Conservation (phyloP, 257 asterid species). For the Solanum paucissectum region DNA sequence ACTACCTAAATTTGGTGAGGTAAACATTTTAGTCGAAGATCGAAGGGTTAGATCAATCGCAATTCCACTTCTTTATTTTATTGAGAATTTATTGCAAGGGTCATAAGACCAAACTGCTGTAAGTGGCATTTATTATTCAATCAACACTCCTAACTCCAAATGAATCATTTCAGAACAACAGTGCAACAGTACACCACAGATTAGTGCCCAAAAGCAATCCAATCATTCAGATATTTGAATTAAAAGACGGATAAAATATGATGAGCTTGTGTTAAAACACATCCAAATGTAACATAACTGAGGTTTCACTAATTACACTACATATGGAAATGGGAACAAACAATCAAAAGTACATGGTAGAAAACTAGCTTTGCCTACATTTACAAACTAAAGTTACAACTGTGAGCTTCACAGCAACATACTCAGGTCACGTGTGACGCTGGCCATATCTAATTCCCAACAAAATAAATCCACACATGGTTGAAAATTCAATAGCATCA, state of each 20-base stretch:
- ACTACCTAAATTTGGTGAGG: no score
- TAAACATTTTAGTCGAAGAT: no score
- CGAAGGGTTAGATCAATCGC: not conserved
- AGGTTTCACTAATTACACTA: not conserved
- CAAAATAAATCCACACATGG: not conserved
- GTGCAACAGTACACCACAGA: not conserved
- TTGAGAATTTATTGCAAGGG: not conserved
- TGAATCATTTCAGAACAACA: not conserved
- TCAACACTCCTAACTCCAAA: not conserved
- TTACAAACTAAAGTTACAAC: conserved; percentile 3
- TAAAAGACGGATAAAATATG: not conserved
- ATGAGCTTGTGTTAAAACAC: not conserved
- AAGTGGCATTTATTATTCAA: not conserved
- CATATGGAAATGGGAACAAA: not conserved
- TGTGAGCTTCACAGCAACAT: not conserved
- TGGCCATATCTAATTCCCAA: not conserved
- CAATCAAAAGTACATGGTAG: not conserved
- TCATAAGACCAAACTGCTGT: not conserved
- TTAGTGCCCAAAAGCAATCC: not conserved
- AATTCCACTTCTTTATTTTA: not conserved
- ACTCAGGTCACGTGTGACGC: not conserved
- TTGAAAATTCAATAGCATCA: conserved; percentile 24
- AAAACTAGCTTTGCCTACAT: conserved; percentile 1
- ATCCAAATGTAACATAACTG: not conserved
- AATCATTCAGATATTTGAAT: not conserved